A percentile compares a stretch with the other conserved stretches of the same genome.
These are phyloP conservation scores for Ceratocystiopsis sp. DNA, from an alignment of 2,329 filamentous ascomycete species.

Conservation along the genomic window DNA sequence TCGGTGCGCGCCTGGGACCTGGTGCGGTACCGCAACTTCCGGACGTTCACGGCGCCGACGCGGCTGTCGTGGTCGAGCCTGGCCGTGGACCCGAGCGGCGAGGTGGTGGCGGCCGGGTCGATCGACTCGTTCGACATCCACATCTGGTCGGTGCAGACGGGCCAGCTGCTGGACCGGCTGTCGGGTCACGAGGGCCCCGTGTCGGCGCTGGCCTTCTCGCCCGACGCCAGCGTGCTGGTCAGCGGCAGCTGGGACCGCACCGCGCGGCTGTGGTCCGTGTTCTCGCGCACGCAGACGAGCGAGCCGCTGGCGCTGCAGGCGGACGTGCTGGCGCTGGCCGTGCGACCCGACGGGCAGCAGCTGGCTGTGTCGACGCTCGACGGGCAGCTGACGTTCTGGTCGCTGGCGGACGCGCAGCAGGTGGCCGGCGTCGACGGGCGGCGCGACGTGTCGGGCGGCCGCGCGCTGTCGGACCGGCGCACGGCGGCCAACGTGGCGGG, in stretches of 20 bases:
- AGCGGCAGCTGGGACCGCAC: constrained; percentile 96
- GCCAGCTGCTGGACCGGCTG: constrained; percentile 79
- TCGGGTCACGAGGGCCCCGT: constrained; percentile 90
- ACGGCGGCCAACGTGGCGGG: constrained; percentile 82
- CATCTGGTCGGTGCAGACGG: constrained; percentile 96
- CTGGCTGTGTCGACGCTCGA: constrained; percentile 85
- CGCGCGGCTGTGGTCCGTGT: constrained; percentile 90
- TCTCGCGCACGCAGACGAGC: constrained; percentile 82
- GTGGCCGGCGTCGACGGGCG: constrained; percentile 74
- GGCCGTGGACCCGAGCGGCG: constrained; percentile 91
- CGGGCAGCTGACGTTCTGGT: constrained; percentile 91
- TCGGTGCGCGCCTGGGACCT: constrained; percentile 93
- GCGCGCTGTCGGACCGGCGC: constrained; percentile 71
- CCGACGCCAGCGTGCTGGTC: constrained; percentile 66
- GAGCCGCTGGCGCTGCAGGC: constrained; percentile 86
- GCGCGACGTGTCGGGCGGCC: constrained; percentile 81
- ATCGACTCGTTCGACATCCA: constrained; percentile 94
- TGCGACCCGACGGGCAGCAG: constrained; percentile 81
- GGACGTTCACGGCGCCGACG: constrained; percentile 89
- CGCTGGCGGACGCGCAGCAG: constrained; percentile 72
- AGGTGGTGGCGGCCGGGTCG: constrained; percentile 89
- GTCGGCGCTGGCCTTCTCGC: constrained; percentile 72
- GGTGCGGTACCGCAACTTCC: constrained; percentile 89
- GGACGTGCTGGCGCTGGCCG: constrained; percentile 72
- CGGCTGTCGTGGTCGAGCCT: constrained; percentile 84